Evolutionary conservation across 108 stramenopile species (phyloP), one percentile per base, ranked within the genome.

Genomic region (Cyclostephanos invisitatus): DNA sequence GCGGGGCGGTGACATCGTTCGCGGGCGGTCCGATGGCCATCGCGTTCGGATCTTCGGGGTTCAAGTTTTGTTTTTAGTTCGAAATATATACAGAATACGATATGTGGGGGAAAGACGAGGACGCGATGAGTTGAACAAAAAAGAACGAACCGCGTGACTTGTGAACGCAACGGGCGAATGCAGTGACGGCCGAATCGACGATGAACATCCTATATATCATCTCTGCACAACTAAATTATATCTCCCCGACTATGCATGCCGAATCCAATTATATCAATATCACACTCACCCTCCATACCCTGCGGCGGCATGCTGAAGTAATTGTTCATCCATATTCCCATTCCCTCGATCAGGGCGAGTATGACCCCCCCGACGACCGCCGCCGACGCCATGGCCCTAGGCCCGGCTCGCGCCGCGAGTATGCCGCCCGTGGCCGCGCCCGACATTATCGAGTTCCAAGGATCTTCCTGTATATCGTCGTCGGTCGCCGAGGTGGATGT

Each of bases 381-480:
- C 6, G 92, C 95, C 69, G 86, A 84, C 9, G 91, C 98, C 84
- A 96, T 96, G 9, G 98, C 97, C 54, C 88, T 91, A 7, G 97
- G 95, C 37, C 98, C 98, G n/a, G 98, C 98, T 18, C 98, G 83
- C 11, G 93, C 91, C 12, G 98, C 98, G 62, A 98, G 81, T 38
- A 97, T 77, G 18, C 98, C 98, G 49, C 98, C 98, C 3, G 98
- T 98, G 64, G 93, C 95, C 7, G 95, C 96, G 14, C 95, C 93
- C 36, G 85, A 85, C n/a, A 97, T 75, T 62, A 99, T 99, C 49
- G 96, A 87, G 64, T 99, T 99, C 97, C 97, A 99, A 7, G 98
- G 96, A 87, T 99, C 98, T 87, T 99, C 98, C 83, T 89, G 64
- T 72, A 35, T 17, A 3, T 51, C 22, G 20, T 51, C 6, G 50